Base-by-base conservation (phyloP, 345 rosid species). In the Salix brachista region DNA sequence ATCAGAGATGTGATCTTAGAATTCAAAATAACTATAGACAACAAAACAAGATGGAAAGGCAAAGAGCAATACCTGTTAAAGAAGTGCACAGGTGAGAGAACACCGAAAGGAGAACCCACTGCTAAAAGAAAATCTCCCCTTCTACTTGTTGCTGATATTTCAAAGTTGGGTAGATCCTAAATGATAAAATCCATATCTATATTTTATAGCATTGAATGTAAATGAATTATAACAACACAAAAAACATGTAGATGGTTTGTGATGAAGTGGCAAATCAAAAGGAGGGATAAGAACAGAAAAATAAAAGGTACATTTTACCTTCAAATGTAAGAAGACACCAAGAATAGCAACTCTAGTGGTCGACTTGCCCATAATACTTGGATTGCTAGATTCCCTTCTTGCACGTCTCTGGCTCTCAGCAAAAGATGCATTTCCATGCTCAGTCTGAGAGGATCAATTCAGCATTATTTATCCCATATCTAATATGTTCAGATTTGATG, bases 91-190 rank as follows among this genome's bases (percentile, higher is more conserved):
- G 97, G 94, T 50, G 99, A 96, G 73, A 92, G 91, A 83, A 91
- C 81, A 66, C 97, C 98, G 79, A 96, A 96, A 62, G 99, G 99
- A 87, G 99, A 96, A 77, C 94, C 99, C 62, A 89, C 89, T 18
- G 93, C 90, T 77, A 96, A 78, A 77, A 96, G 86, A 80, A 82
- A 83, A 79, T 89, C 94, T 71, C 97, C 97, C 81, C 89, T 87
- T 83, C 70, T 85, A 77, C 69, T 78, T 56, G 82, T 80, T 67
- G 84, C 70, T 69, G 90, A 83, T 54, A 80, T 56, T 52, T 80
- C 61, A 32, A 91, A 71, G 71, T 69, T 81, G 37, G 89, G 94
- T 42, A 80, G 85, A 72, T 77, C 87, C 99, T 96, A 82, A 77
- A 82, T 70, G 70, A 81, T 77, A 80, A 83, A 5, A 76, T 77